Base-by-base conservation (phyloP, 768 basidiomycete species). In the Russula olivacea region DNA sequence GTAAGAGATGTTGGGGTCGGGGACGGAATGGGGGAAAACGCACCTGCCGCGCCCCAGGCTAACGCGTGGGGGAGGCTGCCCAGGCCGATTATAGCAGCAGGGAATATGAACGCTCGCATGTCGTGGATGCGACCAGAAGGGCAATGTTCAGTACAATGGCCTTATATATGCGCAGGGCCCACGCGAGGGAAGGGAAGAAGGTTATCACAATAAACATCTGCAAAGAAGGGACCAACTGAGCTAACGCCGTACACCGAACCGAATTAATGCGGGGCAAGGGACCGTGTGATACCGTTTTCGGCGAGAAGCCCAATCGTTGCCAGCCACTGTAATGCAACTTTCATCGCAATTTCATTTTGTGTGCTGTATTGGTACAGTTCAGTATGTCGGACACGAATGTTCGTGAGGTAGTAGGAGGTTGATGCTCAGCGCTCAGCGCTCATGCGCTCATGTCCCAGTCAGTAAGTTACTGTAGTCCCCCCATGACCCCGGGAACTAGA, bases 41-140 rank as follows among this genome's bases (percentile, higher is more conserved):
- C 12, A 58, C 25, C 49, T 32, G 51, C 65, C 10, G 61, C 61
- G 4, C 65, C 65, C 65, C 65, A 66, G n/a, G 41, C 51, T 30
- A 65, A 43, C 0, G 38, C 60, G 43, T 34, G 12, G 30, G 45
- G 23, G 23, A 55, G 41, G 21, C 2, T 34, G 7, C 15, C 25
- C 30, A 61, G 19, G 30, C 55, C 56, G 15, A 43, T 41, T 47
- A 51, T 23, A 48, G 28, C 19, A 41, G 32, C 21, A n/a, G n/a
- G n/a, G 30, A 61, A 12, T 21, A 21, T 55, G 58, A 55, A 49
- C 19, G 28, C 12, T 34, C 63, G 58, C 63, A 64, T 64, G 21
- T 11, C 9, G 36, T 36, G 21, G 15, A 15, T 6, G 36, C 10
- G 6, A 12, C n/a, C 19, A n/a, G 51, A 52, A 19, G 32, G 32